Base-by-base conservation (phyloP, 805 yeast genomes). In the Yamadazyma tumulicola region DNA sequence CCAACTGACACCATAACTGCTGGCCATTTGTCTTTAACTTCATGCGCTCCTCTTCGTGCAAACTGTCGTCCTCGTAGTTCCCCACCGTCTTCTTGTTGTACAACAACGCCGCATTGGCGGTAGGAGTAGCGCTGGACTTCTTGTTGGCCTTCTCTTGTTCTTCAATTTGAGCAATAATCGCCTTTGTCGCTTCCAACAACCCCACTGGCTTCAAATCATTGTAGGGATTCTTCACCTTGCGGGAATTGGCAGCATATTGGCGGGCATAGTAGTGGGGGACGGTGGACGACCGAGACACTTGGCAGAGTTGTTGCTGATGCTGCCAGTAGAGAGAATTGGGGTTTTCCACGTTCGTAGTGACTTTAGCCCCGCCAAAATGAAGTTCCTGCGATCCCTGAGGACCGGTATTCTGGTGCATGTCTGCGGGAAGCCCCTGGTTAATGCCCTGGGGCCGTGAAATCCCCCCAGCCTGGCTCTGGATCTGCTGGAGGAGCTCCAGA, bases 1-100 rank as follows among this genome's bases (percentile, higher is more conserved):
- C 99, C 45, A 93, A 67, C 5, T 89, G 91, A 35, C 94, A 84
- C 99, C 99, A 93, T 53, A 85, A 73, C 62, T 89, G 97, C 40
- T 80, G 81, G 23, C 83, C 78, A 52, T 71, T 69, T 18, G 77
- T 73, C 42, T 70, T 71, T 23, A 69, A 60, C 58, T 79, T 70
- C 63, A 78, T 73, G 57, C 83, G 64, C 54, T 79, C 79, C 49
- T 76, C 80, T 52, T 79, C 82, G 40, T 55, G 61, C 11, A 42
- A 21, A 26, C 55, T 58, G 31, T 64, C 69, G 49, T 81, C 85
- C 44, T 79, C 85, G 40, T 69, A 64, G 29, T 70, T 67, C 12
- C 64, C 59, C 2, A 57, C 49, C n/a, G 59, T 48, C 38, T 67
- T 67, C 52, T 67, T 67, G 47, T 67, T 64, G 38, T 62, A 62